Evolutionary conservation across 331 rosid species (phyloP), one percentile per base, ranked within the genome.

Genomic region (Telfairia occidentalis): DNA sequence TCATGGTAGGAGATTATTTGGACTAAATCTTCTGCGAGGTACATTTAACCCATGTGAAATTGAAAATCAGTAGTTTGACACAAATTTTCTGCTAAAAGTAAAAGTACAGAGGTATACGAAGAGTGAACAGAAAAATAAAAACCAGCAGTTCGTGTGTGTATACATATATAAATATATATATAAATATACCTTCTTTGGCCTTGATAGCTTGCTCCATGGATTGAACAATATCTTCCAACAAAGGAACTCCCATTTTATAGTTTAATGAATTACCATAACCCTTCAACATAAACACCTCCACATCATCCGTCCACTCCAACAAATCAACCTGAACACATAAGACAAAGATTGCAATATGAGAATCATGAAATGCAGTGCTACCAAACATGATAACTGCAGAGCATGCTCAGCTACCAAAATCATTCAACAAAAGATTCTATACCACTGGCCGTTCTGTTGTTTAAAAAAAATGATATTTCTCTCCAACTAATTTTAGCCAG

Each of bases 231-330:
- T 95, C 99, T 78, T 86, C 78, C 73, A 95, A 95, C 76, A 95
- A 83, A 30, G 96, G 97, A 77, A 86, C 61, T 79, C 99, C 99
- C 99, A 95, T 92, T 76, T 86, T 82, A 67, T 90, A 95, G 81
- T 91, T 95, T 73, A 92, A 2, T 66, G 99, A 86, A 3, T 95
- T 85, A 32, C 97, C 97, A 86, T 95, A 95, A 45, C 99, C 99
- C 85, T 95, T 95, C 83, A 95, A 83, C 76, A 88, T 85, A 84
- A 78, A 95, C 75, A 23, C 71, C 86, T 90, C 97, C 86, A 95
- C 72, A 67, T 95, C 99, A 82, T 95, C 99, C 73, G 96, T 76
- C 99, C 99, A 95, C 87, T 95, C 99, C 83, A 95, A 79, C 87
- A 90, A 81, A 66, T 77, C 75, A 76, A 90, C 83, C 99, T 95